Base-by-base conservation (phyloP, 1,139 yeast species). In the Zygotorulaspora mrakii region DNA sequence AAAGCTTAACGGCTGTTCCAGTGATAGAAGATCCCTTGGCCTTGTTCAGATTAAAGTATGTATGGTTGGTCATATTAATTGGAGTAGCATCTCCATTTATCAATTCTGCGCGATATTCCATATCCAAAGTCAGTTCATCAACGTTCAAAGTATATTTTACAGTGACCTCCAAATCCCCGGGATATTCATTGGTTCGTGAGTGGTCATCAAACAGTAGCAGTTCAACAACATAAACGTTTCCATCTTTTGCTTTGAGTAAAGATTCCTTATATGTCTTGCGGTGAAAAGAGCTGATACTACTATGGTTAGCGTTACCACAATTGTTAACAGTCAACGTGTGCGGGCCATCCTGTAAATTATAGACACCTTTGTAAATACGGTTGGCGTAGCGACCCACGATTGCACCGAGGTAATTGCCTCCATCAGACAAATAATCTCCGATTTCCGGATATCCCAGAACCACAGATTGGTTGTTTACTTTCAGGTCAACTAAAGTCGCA, bases 341-440 rank as follows among this genome's bases (percentile, higher is more conserved):
- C 12, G 58, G 52, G 36, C 61, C 55, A 2, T 73, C 79, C 34
- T 66, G 63, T 17, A 76, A 52, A 16, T 52, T 49, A 47, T 76
- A 67, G 36, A 53, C 46, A 10, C 76, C 80, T 18, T 66, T 64
- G 20, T 67, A 62, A 42, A 79, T 71, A 46, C 86, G 67, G 59
- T 79, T 79, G 42, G 84, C 83, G 42, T 66, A 73, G 34, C 85
- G 69, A 17, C 86, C 86, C 21, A 79, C 71, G 12, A 80, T 73
- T 22, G 81, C 73, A 21, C 83, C 84, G 44, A 78, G 69, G 53
- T 64, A 77, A 10, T 76, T 77, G 53, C 74, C 74, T 17, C 64
- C 49, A 35, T 64, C 68, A 10, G 35, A 29, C 14, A 30, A 17
- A 23, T 38, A 33, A 37, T 82, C 82, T 4, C 52, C 54, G 14